A percentile compares a stretch with the other conserved stretches of the same genome.
phyloP scores from a whole-genome alignment of 371 early-diverging fungal genomes.

The Mucor lusitanicus region DNA sequence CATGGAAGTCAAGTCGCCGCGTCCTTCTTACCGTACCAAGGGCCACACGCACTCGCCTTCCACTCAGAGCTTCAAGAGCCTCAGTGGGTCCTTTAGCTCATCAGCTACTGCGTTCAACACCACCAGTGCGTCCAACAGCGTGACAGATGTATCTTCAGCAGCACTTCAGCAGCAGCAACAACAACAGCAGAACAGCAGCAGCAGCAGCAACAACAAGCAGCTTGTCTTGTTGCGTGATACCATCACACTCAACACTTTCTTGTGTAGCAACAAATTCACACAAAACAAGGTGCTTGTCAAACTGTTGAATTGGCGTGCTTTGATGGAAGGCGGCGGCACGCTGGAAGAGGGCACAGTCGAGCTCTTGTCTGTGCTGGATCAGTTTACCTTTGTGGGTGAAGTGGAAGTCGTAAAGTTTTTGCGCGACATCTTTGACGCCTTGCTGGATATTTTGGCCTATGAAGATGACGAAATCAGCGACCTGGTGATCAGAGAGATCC shows the following conservation, averaged over 20 bases:
- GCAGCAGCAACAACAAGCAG: constrained; percentile 7
- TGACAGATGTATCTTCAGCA: not conserved
- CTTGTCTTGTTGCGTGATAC: constrained; percentile 53
- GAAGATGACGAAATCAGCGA: not conserved
- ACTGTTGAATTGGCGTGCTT: constrained; percentile 62
- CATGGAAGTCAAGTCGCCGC: not conserved
- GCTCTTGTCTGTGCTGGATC: constrained; percentile 55
- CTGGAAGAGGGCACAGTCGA: constrained; percentile 30
- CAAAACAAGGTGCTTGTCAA: constrained; percentile 67
- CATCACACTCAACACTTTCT: constrained; percentile 50
- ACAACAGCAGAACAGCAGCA: constrained; percentile 18
- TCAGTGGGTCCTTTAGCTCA: constrained; percentile 20
- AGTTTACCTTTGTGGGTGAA: constrained; percentile 69
- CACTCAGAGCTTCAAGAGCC: constrained; percentile 24
- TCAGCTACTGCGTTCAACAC: constrained; percentile 9
- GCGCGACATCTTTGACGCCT: constrained; percentile 63
- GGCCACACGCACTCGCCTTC: constrained; percentile 29
- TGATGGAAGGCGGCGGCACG: constrained; percentile 13
- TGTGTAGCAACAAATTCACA: constrained; percentile 70
- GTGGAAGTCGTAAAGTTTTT: constrained; percentile 74
- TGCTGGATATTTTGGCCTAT: constrained; percentile 61
- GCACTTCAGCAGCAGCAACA: not conserved
- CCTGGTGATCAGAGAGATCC: constrained; percentile 8
- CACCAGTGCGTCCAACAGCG: constrained; percentile 7
- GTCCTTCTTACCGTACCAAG: not conserved